Percentiles rank a stretch among this genome's conserved stretches.
Conservation (phyloP, 805 yeast species). For the Kazachstania viticola region DNA sequence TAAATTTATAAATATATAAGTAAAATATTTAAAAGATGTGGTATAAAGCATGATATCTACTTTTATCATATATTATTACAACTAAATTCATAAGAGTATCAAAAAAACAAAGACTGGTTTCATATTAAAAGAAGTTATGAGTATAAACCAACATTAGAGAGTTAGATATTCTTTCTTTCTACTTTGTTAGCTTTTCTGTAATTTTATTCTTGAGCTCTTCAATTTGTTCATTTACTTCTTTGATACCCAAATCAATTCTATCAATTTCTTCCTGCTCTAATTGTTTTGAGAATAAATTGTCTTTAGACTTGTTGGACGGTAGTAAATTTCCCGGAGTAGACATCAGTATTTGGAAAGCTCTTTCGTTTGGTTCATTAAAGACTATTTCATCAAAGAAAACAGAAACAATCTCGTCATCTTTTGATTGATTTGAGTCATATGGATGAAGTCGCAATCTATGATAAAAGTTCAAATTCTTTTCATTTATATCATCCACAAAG, state of each 20-base stretch:
- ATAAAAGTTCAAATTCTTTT: conserved; percentile 73
- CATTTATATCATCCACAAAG: conserved; percentile 78
- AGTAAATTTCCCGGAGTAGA: conserved; percentile 47
- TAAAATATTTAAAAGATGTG: too few species aligned
- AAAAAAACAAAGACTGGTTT: too few species aligned
- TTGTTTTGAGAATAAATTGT: conserved; percentile 35
- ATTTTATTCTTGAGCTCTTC: conserved; percentile 31
- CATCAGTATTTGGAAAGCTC: conserved; percentile 68
- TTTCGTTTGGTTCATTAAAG: conserved; percentile 91
- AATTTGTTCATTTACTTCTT: conserved; percentile 34
- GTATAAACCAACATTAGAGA: too few species aligned
- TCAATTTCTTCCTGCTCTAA: conserved; percentile 57
- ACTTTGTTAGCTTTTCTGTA: conserved; percentile 14
- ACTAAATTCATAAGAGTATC: too few species aligned
- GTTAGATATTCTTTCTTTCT: neutral
- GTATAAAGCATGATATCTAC: too few species aligned
- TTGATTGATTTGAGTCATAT: conserved; percentile 30
- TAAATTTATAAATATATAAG: neutral
- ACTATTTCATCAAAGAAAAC: conserved; percentile 80
- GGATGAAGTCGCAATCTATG: conserved; percentile 92
- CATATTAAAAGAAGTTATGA: neutral
- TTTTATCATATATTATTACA: too few species aligned
- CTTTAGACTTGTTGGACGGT: conserved; percentile 30
- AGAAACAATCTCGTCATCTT: conserved; percentile 34
- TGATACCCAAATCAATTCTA: conserved; percentile 37